Evolutionary conservation across 2,329 filamentous ascomycete species (phyloP).

Genomic region (Arthrinium puccinioides): DNA sequence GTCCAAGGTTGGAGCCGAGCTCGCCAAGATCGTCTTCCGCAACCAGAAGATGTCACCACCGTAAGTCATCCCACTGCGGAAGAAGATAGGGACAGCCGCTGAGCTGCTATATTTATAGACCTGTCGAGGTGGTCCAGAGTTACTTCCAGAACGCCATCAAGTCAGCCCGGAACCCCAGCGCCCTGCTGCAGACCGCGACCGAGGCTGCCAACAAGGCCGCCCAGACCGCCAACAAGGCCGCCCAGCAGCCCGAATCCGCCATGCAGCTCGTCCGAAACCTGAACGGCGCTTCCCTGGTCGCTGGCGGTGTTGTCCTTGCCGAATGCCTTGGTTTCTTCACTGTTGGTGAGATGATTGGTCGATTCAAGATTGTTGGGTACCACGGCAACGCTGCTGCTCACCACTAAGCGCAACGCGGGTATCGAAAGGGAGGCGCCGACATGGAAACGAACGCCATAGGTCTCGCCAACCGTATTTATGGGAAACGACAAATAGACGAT

Average conservation of each 20-base stretch:
- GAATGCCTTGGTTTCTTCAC: slow-evolving; percentile 97
- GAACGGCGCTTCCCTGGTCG: slow-evolving; percentile 61
- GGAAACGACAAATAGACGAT: too few species aligned
- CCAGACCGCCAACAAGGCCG: slow-evolving; percentile 36
- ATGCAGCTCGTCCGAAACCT: slow-evolving; percentile 55
- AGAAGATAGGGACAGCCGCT: too few species aligned
- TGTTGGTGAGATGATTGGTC: slow-evolving; percentile 91
- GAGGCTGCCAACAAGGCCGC: slow-evolving; percentile 35
- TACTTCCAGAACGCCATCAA: slow-evolving; percentile 75
- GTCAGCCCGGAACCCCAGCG: slow-evolving; percentile 60
- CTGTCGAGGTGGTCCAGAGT: slow-evolving; percentile 72
- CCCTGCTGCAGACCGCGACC: slow-evolving; percentile 43
- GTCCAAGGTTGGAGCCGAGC: slow-evolving; percentile 78
- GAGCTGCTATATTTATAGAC: too few species aligned
- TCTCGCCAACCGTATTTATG: background rate
- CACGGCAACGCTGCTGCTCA: slow-evolving; percentile 56
- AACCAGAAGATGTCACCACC: slow-evolving; percentile 90
- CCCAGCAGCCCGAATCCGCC: slow-evolving; percentile 32
- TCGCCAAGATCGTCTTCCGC: slow-evolving; percentile 79
- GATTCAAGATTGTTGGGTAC: slow-evolving; percentile 94
- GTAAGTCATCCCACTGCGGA: slow-evolving; percentile 65
- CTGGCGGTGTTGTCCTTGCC: slow-evolving; percentile 70
- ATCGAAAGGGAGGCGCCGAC: slow-evolving; percentile 19
- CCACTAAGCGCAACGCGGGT: too few species aligned
- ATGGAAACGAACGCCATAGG: background rate